Conservation (phyloP, 805 yeast species). For the Wickerhamomyces chambardii region DNA sequence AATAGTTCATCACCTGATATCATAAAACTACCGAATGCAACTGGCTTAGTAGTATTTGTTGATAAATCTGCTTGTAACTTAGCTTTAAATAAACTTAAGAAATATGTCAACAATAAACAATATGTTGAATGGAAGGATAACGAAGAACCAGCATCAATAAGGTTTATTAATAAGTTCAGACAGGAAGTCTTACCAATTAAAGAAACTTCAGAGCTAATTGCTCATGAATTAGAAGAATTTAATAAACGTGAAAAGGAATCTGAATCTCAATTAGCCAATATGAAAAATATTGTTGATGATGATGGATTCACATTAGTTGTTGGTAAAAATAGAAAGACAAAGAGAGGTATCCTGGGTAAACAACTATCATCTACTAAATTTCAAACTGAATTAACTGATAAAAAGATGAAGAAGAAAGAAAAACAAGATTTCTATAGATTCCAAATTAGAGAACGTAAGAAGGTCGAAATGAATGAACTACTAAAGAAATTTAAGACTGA, state of each 20-base stretch:
- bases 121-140: slow-evolving; percentile 24
- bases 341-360: slow-evolving; percentile 59
- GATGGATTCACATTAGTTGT: slow-evolving; percentile 93
- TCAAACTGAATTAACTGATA: slow-evolving; percentile 17
- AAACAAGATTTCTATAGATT: slow-evolving; percentile 91
- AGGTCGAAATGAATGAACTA: slow-evolving; percentile 84
- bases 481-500: slow-evolving; percentile 81
- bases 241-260: slow-evolving; percentile 61
- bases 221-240: slow-evolving; percentile 56
- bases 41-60: slow-evolving; percentile 66
- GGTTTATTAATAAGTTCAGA: slow-evolving; percentile 33
- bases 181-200: slow-evolving; percentile 34
- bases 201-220: slow-evolving; percentile 41
- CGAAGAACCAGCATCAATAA: slow-evolving; percentile 23
- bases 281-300: slow-evolving; percentile 68
- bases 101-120: slow-evolving; percentile 27
- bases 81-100: slow-evolving; percentile 56
- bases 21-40: slow-evolving; percentile 58
- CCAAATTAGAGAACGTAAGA: slow-evolving; percentile 91
- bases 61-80: slow-evolving; percentile 61
- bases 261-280: slow-evolving; percentile 41
- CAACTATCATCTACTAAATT: slow-evolving; percentile 30
- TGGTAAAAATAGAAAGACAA: slow-evolving; percentile 76
- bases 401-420: slow-evolving; percentile 60
- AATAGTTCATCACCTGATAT: slow-evolving; percentile 11